phyloP scores from a whole-genome alignment of 2,329 filamentous ascomycete species.

The Fusarium compactum region DNA sequence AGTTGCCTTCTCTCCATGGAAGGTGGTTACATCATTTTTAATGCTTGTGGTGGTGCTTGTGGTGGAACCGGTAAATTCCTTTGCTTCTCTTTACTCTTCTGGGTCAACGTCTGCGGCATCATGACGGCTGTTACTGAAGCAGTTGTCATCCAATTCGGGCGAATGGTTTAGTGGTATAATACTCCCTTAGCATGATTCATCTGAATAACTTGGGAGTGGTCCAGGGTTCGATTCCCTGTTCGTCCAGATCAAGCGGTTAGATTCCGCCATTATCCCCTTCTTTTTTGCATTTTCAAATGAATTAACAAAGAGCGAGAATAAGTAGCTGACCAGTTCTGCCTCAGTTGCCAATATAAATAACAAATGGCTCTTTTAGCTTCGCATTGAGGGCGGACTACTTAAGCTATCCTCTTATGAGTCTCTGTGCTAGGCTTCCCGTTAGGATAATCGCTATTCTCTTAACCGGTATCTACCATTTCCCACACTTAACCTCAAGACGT shows the following conservation, averaged over 20 bases:
- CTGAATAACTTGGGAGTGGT: not conserved
- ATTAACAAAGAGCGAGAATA: fast-evolving
- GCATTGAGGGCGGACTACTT: too few species aligned
- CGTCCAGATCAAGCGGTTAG: not conserved
- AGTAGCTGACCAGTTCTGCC: fast-evolving
- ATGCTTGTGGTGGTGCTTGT: too few species aligned
- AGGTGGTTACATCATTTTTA: too few species aligned
- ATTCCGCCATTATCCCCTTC: not conserved
- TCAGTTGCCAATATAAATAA: not conserved
- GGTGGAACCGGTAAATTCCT: too few species aligned
- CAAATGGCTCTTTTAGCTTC: not conserved
- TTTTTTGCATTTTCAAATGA: not conserved
- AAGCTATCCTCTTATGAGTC: not conserved
- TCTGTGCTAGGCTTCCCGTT: too few species aligned
- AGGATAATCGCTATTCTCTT: too few species aligned
- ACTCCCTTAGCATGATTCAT: not conserved
- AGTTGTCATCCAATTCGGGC: not conserved
- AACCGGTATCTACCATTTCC: too few species aligned
- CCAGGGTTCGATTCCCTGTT: not conserved
- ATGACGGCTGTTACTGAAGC: too few species aligned
- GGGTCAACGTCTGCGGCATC: too few species aligned
- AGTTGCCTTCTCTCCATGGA: too few species aligned
- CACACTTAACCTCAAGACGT: too few species aligned
- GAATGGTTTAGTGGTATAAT: not conserved
- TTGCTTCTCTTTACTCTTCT: too few species aligned